Base-by-base conservation (phyloP, 441 rosid species). In the Syzygium syzygioides region DNA sequence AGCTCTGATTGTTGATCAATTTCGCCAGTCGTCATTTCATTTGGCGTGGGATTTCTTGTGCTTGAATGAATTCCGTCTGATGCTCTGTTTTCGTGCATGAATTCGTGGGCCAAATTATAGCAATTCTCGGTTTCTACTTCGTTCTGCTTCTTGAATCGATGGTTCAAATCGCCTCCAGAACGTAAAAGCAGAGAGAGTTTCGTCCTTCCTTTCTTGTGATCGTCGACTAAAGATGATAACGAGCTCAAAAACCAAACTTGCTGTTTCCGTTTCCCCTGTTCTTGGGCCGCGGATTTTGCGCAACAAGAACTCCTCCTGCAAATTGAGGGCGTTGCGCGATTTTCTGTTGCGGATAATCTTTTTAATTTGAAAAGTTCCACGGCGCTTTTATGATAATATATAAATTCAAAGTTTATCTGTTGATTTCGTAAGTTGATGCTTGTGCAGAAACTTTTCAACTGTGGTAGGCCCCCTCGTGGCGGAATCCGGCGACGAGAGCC, bases 391-490 rank as follows among this genome's bases (percentile, higher is more conserved):
- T 45, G 0, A 14, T 14, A n/a, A 34, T 30, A 14, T 8, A 8
- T 80, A 7, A 6, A 34, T 37, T 30, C 14, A 13, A 30, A 88
- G 62, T 53, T 56, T 20, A 8, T 57, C 37, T 52, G 37, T 89
- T 87, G 20, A 15, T 53, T 87, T 50, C 62, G 32, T 48, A 45
- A 80, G 23, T 55, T 52, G 41, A 26, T 64, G 14, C 20, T 34
- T 64, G 84, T 26, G 56, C 92, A 96, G 98, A 80, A 5, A 93
- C 87, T 80, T 94, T 91, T 83, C 95, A 89, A 11, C 98, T 96
- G 95, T 93, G 54, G 90, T 95, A 19, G 92, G 92, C 92, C 52
- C 80, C 94, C 41, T 86, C 93, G 57, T 86, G 95, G 91, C 92
- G 88, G 89, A 59, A 55, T 55, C 88, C 92, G 86, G 87, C 89